Evolutionary conservation across 1,284 basidiomycete genomes (phyloP), one percentile per base, ranked within the genome.

Genomic region (Cutaneotrichosporon sp.): DNA sequence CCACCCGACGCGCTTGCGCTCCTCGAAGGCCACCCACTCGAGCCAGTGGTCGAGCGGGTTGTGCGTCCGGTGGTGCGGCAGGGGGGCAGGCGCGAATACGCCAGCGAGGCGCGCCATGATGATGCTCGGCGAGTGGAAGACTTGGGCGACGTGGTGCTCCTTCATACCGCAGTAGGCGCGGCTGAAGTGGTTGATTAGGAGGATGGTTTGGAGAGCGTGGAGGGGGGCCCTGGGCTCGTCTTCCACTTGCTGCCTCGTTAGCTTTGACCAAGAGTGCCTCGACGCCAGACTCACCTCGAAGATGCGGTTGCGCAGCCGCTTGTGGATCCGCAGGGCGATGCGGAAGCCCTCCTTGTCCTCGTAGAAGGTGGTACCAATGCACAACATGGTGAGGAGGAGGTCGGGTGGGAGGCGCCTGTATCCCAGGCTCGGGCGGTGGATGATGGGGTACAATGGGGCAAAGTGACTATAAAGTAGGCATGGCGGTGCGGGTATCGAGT

Each of bases 401-500:
- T 71, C 68, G 22, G 66, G 64, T 2, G 69, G 56, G 4, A 71
- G 50, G 20, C 60, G 54, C 16, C 69, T 65, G 59, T 67, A 68
- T 6, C 42, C 56, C 29, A 71, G 56, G 7, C 68, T 68, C 7
- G 68, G 56, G 5, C 63, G 63, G 51, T 71, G 69, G 24, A 71
- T 67, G 50, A 71, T 69, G 14, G 69, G 69, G 38, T 68, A 71
- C 31, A 71, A 52, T 2, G 69, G 69, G 7, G 62, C 63, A 57
- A 68, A 68, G 59, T 71, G 65, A 27, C 69, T 70, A 52, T 46
- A 16, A 29, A 42, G 38, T 18, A 42, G 38, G 38, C 38, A n/a
- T 42, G 38, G 38, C 7, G 38, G 38, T 42, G 38, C 38, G 38
- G 38, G 18, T n/a, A n/a, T 42, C 38, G 38, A 42, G 38, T 42